A percentile compares a stretch with the other conserved stretches of the same genome.
These are phyloP conservation scores for Clavispora carvajalis DNA, from an alignment of 805 yeast species.

Conservation along the genomic window DNA sequence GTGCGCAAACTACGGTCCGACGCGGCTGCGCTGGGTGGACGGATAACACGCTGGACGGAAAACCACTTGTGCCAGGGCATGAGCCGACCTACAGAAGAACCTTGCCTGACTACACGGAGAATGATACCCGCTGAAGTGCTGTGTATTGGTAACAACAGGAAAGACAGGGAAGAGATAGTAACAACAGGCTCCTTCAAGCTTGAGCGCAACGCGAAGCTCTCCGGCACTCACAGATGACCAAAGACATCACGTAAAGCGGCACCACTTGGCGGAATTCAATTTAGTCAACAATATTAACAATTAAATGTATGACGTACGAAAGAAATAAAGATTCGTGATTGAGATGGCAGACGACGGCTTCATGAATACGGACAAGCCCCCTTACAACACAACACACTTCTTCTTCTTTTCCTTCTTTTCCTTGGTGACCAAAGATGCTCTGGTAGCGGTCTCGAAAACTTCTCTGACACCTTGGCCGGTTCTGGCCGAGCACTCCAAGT, in stretches of 20 bases:
- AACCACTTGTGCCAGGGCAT: too few species aligned
- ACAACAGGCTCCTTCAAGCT: too few species aligned
- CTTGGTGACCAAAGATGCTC: slow-evolving; percentile 26
- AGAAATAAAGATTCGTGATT: slow-evolving; percentile 7
- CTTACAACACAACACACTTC: slow-evolving; percentile 26
- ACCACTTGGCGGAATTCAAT: neutral
- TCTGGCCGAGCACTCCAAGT: slow-evolving; percentile 34
- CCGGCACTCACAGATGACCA: neutral
- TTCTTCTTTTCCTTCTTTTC: slow-evolving; percentile 26
- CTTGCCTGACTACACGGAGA: neutral
- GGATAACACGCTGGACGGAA: too few species aligned
- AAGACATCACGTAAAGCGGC: neutral
- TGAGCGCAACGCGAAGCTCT: too few species aligned
- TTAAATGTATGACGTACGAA: slow-evolving; percentile 12
- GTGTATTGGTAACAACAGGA: neutral
- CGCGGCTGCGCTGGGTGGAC: too few species aligned
- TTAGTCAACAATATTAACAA: slow-evolving; percentile 12
- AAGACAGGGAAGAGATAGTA: neutral
- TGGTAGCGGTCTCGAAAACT: slow-evolving; percentile 26
- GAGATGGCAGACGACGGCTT: neutral
- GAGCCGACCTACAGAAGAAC: too few species aligned
- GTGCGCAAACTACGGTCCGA: neutral
- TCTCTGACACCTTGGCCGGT: slow-evolving; percentile 28
- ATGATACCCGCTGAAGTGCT: neutral
- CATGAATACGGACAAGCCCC: neutral